Conservation (phyloP, 2,329 filamentous ascomycete species). For the Nigrospora osmanthi region DNA sequence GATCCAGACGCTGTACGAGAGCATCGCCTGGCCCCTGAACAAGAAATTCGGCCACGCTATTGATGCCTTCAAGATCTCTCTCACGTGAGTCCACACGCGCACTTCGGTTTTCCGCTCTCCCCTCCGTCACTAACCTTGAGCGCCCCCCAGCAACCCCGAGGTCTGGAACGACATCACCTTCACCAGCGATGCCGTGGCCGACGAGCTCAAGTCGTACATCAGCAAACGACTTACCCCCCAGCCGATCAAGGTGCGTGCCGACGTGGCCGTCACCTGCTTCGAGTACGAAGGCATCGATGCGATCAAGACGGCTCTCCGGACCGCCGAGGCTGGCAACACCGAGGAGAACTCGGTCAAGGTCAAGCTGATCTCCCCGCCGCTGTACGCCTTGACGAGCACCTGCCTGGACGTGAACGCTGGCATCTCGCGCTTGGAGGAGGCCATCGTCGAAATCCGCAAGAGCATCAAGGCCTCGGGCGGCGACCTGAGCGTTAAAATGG, state of each 20-base stretch:
- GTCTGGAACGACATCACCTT: conserved; percentile 93
- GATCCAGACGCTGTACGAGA: conserved; percentile 92
- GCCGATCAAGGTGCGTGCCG: conserved; percentile 97
- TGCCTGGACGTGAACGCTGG: conserved; percentile 88
- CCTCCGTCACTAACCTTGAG: not conserved
- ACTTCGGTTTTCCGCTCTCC: conserved; percentile 2
- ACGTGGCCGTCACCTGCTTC: conserved; percentile 93
- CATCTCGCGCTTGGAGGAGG: conserved; percentile 77
- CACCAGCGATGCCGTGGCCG: conserved; percentile 73
- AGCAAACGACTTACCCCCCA: conserved; percentile 94
- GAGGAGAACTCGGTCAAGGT: conserved; percentile 94
- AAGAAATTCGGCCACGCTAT: conserved; percentile 95
- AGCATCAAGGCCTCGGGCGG: conserved; percentile 76
- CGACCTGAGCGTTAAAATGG: conserved; percentile 88
- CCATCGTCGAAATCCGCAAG: conserved; percentile 77
- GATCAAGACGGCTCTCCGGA: conserved; percentile 85
- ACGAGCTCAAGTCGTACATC: conserved; percentile 92
- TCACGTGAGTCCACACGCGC: conserved; percentile 59
- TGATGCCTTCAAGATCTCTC: conserved; percentile 97
- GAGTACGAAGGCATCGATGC: conserved; percentile 98
- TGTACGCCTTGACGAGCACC: conserved; percentile 93
- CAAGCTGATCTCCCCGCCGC: conserved; percentile 91
- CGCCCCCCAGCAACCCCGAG: conserved; percentile 65
- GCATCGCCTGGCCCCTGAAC: conserved; percentile 94
- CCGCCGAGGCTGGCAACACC: conserved; percentile 88